Evolutionary conservation across 2,329 filamentous ascomycete genomes (phyloP), one percentile per base, ranked within the genome.

Genomic region (Botrytis tulipae): DNA sequence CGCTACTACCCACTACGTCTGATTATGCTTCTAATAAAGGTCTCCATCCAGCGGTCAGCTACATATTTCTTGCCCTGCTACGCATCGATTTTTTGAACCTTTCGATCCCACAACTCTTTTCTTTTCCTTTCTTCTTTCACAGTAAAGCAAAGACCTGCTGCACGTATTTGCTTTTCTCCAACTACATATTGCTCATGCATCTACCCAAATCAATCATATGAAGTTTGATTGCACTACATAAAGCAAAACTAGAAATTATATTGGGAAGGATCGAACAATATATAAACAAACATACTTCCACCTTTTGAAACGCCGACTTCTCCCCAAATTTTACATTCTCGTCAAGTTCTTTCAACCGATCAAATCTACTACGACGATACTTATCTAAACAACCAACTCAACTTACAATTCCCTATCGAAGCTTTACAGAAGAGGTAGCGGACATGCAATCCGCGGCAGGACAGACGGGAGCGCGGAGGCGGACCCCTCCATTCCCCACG

Each of bases 401-500:
- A 62, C 61, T 32, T 69, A 7, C 71, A 63, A 71, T 62, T 66
- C n/a, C 69, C 22, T n/a, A 59, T 59, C 62, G 71, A 72, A 68
- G 62, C 69, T 72, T 65, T 54, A 74, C 25, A 70, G 59, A 68
- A 68, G 72, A 54, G 70, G 62, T 62, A 71, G 71, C 67, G 63
- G 67, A 71, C 71, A 74, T 73, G 71, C 78, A 79, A 77, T 69
- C 78, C 71, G 74, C 74, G 72, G 68, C 74, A 74, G 74, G 76
- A 72, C 67, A 78, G 51, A 66, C 57, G 73, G 74, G 75, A 70
- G 83, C 84, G 67, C 76, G 76, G 72, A 81, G 79, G 75, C 75
- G 76, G 72, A 79, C 76, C 54, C 81, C 83, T 42, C 80, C 83
- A 22, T 85, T 84, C 74, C 84, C 84, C 44, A 78, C 75, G 62